Conservation (phyloP, 768 basidiomycete species). For the Inosperma sp. region DNA sequence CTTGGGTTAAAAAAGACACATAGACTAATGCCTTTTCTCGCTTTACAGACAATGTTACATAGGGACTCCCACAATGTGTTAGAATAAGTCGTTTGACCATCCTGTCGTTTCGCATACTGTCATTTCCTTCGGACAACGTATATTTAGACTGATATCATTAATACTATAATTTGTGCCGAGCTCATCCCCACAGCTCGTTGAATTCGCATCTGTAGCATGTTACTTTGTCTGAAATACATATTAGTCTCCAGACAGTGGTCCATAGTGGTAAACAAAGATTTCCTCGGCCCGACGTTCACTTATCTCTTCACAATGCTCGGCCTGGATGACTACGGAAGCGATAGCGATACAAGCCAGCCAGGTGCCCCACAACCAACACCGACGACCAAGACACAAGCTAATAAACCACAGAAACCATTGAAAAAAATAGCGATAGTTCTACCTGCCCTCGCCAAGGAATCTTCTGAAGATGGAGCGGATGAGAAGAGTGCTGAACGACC, state of each 20-base stretch:
- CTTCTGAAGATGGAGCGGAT: conserved; percentile 27
- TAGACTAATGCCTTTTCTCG: conserved; percentile 21
- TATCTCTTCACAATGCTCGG: conserved; percentile 73
- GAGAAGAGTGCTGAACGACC: conserved; percentile 40
- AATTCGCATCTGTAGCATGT: too few species aligned
- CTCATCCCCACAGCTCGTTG: conserved; percentile 3
- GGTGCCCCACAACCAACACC: conserved; percentile 26
- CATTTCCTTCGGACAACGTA: conserved; percentile 23
- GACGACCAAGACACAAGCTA: conserved; percentile 16
- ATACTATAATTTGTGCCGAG: conserved; percentile 8
- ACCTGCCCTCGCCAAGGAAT: conserved; percentile 37
- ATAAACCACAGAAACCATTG: conserved; percentile 40
- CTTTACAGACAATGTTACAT: conserved; percentile 23
- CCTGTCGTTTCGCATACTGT: conserved; percentile 20
- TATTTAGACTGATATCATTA: conserved; percentile 15
- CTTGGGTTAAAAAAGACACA: conserved; percentile 12
- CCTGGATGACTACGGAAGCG: conserved; percentile 74
- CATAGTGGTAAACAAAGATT: background rate
- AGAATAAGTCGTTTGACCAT: conserved; percentile 25
- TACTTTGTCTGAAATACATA: too few species aligned
- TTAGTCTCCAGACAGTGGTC: too few species aligned
- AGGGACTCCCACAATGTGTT: conserved; percentile 28
- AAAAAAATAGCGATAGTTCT: conserved; percentile 63
- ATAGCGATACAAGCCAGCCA: conserved; percentile 41
- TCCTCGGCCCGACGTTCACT: too few species aligned